These are phyloP conservation scores for Davidsoniella eucalypti DNA, from an alignment of 2,329 filamentous ascomycete genomes.

Conservation along the genomic window DNA sequence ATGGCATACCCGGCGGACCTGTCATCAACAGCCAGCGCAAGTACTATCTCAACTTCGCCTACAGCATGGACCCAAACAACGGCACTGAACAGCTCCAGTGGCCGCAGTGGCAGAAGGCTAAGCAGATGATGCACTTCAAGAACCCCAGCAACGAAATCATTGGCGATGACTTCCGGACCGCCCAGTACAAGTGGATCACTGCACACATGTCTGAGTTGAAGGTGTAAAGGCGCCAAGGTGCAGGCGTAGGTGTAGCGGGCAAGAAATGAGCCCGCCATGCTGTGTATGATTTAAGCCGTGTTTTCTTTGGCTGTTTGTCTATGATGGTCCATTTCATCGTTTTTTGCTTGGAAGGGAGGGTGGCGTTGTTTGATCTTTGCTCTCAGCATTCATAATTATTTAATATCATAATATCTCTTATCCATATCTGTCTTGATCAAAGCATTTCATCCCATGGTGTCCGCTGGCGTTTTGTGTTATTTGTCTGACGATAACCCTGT, in stretches of 20 bases:
- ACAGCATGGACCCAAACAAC: constrained; percentile 38
- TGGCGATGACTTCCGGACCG: constrained; percentile 14
- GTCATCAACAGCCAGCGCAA: constrained; percentile 30
- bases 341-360: too few species aligned
- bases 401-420: too few species aligned
- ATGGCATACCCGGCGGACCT: constrained; percentile 31
- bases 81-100: constrained; percentile 18
- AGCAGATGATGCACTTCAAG: constrained; percentile 20
- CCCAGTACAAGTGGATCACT: constrained; percentile 14
- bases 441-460: too few species aligned
- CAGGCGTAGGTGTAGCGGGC: constrained; percentile 7
- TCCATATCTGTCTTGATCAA: too few species aligned
- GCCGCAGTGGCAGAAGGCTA: constrained; percentile 25
- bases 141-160: constrained; percentile 12
- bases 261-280: neutral
- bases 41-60: constrained; percentile 43
- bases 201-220: constrained; percentile 1
- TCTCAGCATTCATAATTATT: neutral
- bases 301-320: too few species aligned
- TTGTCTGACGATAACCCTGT: too few species aligned
- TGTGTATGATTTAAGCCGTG: too few species aligned
- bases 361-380: neutral
- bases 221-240: neutral
- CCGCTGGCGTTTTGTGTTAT: too few species aligned
- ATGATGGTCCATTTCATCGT: neutral